These are phyloP conservation scores for Myxozyma neotropica DNA, from an alignment of 805 yeast genomes.

Conservation along the genomic window DNA sequence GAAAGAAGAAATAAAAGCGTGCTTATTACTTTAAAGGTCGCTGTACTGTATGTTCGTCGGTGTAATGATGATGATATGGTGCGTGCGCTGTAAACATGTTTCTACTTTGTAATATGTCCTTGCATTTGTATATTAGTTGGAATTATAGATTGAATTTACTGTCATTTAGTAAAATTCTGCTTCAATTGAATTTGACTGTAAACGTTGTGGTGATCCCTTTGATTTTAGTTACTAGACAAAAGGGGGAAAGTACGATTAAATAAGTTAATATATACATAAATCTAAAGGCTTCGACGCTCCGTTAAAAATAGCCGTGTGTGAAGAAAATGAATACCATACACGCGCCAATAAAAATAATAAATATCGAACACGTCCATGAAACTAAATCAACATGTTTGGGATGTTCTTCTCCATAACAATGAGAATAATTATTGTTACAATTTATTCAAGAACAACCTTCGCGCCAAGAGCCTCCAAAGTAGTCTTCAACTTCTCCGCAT, in stretches of 20 bases:
- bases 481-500: slow-evolving; percentile 93
- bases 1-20: slow-evolving; percentile 30
- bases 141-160: neutral
- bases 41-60: too few relatives aligned
- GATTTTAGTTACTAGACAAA: neutral
- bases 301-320: neutral
- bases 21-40: too few relatives aligned
- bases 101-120: neutral
- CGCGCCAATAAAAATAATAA: neutral
- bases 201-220: neutral
- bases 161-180: neutral
- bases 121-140: neutral
- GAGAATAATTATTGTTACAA: too few relatives aligned
- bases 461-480: slow-evolving; percentile 95
- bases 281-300: neutral
- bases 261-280: slow-evolving; percentile 12
- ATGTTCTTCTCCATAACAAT: too few relatives aligned
- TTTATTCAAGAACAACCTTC: slow-evolving; percentile 81
- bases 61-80: too few relatives aligned
- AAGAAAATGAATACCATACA: neutral
- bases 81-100: too few relatives aligned
- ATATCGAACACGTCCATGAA: neutral
- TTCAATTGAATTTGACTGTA: too few relatives aligned
- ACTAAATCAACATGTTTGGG: neutral
- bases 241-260: neutral